phyloP scores from a whole-genome alignment of 805 yeast genomes.

The Candida multigemmis region DNA sequence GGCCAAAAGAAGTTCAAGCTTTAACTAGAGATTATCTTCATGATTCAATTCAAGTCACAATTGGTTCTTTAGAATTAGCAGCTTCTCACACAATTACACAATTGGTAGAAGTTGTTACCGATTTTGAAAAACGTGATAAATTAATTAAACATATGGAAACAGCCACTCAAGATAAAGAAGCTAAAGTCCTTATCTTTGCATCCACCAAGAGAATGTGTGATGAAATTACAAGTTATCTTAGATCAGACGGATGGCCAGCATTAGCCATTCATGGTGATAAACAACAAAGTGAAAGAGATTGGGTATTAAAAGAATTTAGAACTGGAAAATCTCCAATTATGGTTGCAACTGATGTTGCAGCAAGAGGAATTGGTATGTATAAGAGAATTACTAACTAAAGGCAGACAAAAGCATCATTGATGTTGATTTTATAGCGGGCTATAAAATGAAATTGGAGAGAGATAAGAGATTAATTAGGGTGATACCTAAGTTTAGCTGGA shows the following conservation, averaged over 20 bases:
- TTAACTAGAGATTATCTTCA: slow-evolving; percentile 85
- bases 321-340: slow-evolving; percentile 88
- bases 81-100: slow-evolving; percentile 97
- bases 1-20: slow-evolving; percentile 97
- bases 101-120: slow-evolving; percentile 82
- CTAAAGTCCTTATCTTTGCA: slow-evolving; percentile 82
- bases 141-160: slow-evolving; percentile 72
- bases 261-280: slow-evolving; percentile 98
- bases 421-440: no score
- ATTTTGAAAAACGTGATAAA: slow-evolving; percentile 91
- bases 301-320: slow-evolving; percentile 93
- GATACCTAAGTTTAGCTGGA: no score
- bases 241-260: slow-evolving; percentile 98
- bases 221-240: slow-evolving; percentile 81
- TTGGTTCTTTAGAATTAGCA: slow-evolving; percentile 92
- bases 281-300: slow-evolving; percentile 95
- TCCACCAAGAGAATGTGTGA: slow-evolving; percentile 99
- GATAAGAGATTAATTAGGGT: no score
- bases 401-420: slow-evolving; percentile 1
- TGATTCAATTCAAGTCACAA: slow-evolving; percentile 92
- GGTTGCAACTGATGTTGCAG: slow-evolving; percentile 99
- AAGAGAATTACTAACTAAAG: slow-evolving; percentile 1
- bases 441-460: no score
- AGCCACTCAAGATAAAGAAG: slow-evolving; percentile 60
- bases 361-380: slow-evolving; percentile 98